Percentiles rank a stretch among this genome's conserved stretches.
phyloP scores from a whole-genome alignment of 305 asterid species.

The Fraxinus baroniana region DNA sequence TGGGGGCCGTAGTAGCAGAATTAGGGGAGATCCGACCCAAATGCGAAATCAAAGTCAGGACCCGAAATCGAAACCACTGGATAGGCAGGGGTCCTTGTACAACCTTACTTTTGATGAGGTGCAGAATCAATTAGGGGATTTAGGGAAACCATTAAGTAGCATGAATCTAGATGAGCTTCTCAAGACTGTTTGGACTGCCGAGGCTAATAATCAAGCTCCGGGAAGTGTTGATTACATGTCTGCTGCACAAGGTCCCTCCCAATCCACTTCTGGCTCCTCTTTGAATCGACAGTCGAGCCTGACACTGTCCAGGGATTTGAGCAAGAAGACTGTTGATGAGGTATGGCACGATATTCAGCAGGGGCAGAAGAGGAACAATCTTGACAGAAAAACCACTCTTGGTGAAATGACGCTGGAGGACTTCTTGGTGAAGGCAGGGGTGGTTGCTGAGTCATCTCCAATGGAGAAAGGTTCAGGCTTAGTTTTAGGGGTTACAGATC shows the following conservation, averaged over 20 bases:
- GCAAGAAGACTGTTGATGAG: conserved; percentile 88
- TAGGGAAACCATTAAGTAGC: conserved; percentile 71
- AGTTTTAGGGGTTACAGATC: conserved; percentile 35
- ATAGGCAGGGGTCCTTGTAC: conserved; percentile 73
- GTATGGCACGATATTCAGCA: conserved; percentile 90
- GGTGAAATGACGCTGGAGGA: conserved; percentile 95
- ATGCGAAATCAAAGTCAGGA: conserved; percentile 38
- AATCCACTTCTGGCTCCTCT: conserved; percentile 27
- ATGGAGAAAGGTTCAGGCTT: conserved; percentile 37
- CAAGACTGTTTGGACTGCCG: conserved; percentile 69
- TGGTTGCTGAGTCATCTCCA: conserved; percentile 54
- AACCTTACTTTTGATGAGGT: conserved; percentile 92
- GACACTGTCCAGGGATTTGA: conserved; percentile 58
- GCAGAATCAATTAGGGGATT: conserved; percentile 75
- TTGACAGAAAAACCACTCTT: conserved; percentile 59
- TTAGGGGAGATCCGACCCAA: conserved; percentile 26
- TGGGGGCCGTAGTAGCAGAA: conserved; percentile 47
- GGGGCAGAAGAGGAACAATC: conserved; percentile 49
- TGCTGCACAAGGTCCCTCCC: conserved; percentile 34
- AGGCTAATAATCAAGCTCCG: conserved; percentile 41
- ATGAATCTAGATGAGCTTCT: conserved; percentile 96
- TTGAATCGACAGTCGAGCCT: conserved; percentile 48
- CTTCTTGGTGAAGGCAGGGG: conserved; percentile 92
- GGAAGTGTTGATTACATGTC: conserved; percentile 36
- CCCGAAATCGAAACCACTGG: conserved; percentile 41